phyloP scores from a whole-genome alignment of 2,329 filamentous ascomycete genomes.

The Microcyclospora pomicola region DNA sequence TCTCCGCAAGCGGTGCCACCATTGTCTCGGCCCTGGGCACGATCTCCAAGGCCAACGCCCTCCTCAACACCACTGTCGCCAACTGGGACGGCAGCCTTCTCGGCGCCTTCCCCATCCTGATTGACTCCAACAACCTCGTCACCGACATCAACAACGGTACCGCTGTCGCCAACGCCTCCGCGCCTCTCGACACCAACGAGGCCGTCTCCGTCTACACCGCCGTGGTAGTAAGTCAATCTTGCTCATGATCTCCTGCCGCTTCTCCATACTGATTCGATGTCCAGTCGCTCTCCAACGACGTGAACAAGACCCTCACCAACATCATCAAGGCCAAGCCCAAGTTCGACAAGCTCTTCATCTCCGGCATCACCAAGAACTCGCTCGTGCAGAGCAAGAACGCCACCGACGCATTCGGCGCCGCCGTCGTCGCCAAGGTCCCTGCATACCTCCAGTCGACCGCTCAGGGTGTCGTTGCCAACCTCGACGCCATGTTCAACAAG shows the following conservation, averaged over 20 bases:
- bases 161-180: constrained; percentile 2
- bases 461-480: neutral
- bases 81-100: constrained; percentile 1
- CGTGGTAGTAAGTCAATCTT: too few relatives aligned
- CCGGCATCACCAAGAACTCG: neutral
- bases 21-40: constrained; percentile 3
- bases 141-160: constrained; percentile 2
- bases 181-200: neutral
- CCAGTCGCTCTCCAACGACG: neutral
- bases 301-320: constrained; percentile 1
- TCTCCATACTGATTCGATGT: neutral
- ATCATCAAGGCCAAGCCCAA: constrained; percentile 3
- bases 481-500: neutral
- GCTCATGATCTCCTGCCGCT: too few relatives aligned
- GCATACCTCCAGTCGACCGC: neutral
- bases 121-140: neutral
- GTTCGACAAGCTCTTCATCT: constrained; percentile 2
- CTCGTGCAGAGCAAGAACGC: neutral
- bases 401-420: constrained; percentile 1
- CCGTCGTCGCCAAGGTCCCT: constrained; percentile 9
- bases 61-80: constrained; percentile 3
- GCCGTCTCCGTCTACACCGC: neutral
- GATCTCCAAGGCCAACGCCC: constrained; percentile 1
- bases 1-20: constrained; percentile 3
- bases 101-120: constrained; percentile 1